These are phyloP conservation scores for Blastobotrys serpentis DNA, from an alignment of 1,139 yeast genomes.

Conservation along the genomic window DNA sequence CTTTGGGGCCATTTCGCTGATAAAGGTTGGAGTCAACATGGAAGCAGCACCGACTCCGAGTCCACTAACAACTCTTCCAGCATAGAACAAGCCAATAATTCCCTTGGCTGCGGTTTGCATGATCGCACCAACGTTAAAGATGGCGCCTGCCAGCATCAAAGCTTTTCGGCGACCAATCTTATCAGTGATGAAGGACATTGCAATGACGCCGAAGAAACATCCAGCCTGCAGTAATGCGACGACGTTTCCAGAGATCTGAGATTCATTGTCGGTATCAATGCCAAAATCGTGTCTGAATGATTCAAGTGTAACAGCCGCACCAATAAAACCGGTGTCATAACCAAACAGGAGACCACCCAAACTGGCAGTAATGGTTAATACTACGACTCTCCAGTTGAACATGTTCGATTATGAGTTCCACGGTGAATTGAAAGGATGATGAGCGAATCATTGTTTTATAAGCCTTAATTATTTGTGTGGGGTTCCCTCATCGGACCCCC, in stretches of 20 bases:
- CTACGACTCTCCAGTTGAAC: conserved; percentile 29
- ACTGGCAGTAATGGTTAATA: conserved; percentile 40
- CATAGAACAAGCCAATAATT: conserved; percentile 24
- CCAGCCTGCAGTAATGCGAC: conserved; percentile 48
- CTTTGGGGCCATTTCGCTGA: conserved; percentile 60
- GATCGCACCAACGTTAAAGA: conserved; percentile 55
- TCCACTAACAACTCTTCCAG: conserved; percentile 61
- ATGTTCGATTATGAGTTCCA: too few species aligned
- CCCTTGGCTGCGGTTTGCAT: conserved; percentile 45
- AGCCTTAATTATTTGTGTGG: too few species aligned
- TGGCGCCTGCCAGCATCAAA: conserved; percentile 39
- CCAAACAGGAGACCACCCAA: conserved; percentile 45
- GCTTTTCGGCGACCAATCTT: conserved; percentile 42
- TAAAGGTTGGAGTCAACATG: conserved; percentile 61
- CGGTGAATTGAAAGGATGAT: too few species aligned
- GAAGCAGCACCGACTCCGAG: conserved; percentile 64
- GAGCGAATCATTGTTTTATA: too few species aligned
- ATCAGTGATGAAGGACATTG: conserved; percentile 43
- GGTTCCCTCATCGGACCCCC: too few species aligned
- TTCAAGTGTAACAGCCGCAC: conserved; percentile 43
- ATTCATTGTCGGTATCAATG: conserved; percentile 25
- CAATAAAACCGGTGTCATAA: conserved; percentile 49
- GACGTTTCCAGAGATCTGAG: conserved; percentile 33
- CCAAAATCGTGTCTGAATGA: conserved; percentile 45
- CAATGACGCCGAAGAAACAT: conserved; percentile 48